Evolutionary conservation across 2,329 filamentous ascomycete genomes (phyloP), one percentile per base, ranked within the genome.

Genomic region (Sporothrix dimorphospora): DNA sequence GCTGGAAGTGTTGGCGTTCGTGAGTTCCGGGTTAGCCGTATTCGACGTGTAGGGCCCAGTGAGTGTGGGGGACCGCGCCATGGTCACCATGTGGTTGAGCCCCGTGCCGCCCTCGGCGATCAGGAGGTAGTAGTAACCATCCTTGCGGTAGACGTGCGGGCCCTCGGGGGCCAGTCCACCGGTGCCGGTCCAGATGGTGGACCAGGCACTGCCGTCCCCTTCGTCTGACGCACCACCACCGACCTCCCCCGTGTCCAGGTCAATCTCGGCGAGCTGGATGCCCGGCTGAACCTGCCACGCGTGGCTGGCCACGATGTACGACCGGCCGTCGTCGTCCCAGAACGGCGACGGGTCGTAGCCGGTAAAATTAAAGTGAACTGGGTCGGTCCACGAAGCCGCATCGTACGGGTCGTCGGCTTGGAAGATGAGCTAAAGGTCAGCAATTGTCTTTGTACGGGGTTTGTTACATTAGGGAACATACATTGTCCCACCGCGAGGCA

Each of bases 321-420:
- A 80, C 72, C 82, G 85, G 0, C 87, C 87, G 63, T 89, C 84
- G 0, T 83, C 82, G 67, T 89, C 85, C 85, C 86, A 89, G 75
- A 88, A 87, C 8, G 84, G 82, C 45, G 82, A 84, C 0, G 87
- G 85, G 70, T 90, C 88, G 69, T 87, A 86, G 0, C 85, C 85
- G 9, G 81, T 79, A 57, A 85, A 85, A 14, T 84, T 79, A 75
- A 86, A 87, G 69, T 84, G 81, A 0, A 84, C 76, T 0, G 86
- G 82, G 69, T 85, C 79, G 0, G 82, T 82, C 86, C 86, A 88
- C 0, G 84, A 78, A 14, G 73, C 55, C 5, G 79, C 76, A 51
- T 83, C 77, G 74, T 80, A 86, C 0, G 83, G 82, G 69, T 86
- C 76, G 1, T 79, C 78, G 0, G 82, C 81, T 51, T 81, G 81